Conservation (phyloP, 139 green algal genomes). For the Medakamo hakoo region DNA sequence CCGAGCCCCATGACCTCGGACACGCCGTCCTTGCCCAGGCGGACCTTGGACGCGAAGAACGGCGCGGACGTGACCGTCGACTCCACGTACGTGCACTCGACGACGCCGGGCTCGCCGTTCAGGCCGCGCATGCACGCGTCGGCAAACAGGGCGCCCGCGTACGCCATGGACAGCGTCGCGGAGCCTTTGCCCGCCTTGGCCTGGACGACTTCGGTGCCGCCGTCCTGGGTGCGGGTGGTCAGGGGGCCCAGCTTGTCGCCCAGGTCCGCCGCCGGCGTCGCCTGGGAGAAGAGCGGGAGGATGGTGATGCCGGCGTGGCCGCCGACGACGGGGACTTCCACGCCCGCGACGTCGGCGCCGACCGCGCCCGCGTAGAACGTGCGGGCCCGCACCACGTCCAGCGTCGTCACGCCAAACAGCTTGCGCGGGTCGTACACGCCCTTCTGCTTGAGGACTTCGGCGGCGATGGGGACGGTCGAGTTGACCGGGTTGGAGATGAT, state of each 20-base stretch:
- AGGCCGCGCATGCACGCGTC: constrained; percentile 83
- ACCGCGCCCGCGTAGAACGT: constrained; percentile 84
- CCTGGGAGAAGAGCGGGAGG: constrained; percentile 94
- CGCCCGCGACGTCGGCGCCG: constrained; percentile 42
- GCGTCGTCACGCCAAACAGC: constrained; percentile 70
- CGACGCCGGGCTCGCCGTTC: constrained; percentile 55
- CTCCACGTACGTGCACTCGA: constrained; percentile 81
- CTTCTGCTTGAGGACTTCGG: constrained; percentile 57
- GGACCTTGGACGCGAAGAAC: constrained; percentile 91
- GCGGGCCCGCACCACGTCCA: constrained; percentile 75
- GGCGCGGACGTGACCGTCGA: constrained; percentile 55
- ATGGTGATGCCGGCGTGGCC: constrained; percentile 97
- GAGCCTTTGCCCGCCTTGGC: constrained; percentile 72
- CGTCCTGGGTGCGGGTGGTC: constrained; percentile 96
- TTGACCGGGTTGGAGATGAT: constrained; percentile 88
- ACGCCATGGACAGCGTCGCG: constrained; percentile 93
- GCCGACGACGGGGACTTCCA: constrained; percentile 93
- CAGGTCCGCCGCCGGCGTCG: constrained; percentile 34
- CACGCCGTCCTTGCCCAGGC: constrained; percentile 54
- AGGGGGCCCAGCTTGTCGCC: constrained; percentile 69
- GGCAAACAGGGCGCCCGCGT: constrained; percentile 88
- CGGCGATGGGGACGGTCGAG: constrained; percentile 79
- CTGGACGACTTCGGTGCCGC: constrained; percentile 93
- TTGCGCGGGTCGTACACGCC: constrained; percentile 53
- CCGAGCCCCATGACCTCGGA: constrained; percentile 64